phyloP scores from a whole-genome alignment of 2,329 filamentous ascomycete species.

The Exophiala xenobiotica region DNA sequence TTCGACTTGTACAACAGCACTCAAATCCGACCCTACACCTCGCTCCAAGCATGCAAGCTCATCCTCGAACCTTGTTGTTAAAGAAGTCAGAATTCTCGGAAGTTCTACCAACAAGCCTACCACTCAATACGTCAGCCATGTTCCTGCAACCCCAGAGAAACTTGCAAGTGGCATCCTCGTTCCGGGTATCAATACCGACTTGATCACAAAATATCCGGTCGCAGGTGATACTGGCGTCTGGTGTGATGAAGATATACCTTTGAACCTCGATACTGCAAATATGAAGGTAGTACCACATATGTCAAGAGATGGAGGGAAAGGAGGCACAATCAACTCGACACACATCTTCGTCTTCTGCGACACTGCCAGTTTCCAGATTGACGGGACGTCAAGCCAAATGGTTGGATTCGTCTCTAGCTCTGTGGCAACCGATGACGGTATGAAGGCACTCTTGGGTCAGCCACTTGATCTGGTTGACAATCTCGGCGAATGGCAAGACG shows the following conservation, averaged over 20 bases:
- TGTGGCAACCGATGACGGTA: slow-evolving; percentile 33
- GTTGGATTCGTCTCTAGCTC: slow-evolving; percentile 36
- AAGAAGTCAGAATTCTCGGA: slow-evolving; percentile 28
- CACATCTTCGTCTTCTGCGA: slow-evolving; percentile 37
- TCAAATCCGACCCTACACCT: background rate
- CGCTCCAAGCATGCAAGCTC: background rate
- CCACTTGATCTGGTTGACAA: slow-evolving; percentile 33
- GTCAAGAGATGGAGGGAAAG: slow-evolving; percentile 36
- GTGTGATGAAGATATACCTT: slow-evolving; percentile 20
- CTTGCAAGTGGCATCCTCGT: slow-evolving; percentile 28
- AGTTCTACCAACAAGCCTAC: slow-evolving; percentile 30
- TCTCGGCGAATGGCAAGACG: slow-evolving; percentile 35
- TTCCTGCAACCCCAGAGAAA: slow-evolving; percentile 21
- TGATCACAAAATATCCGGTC: slow-evolving; percentile 32
- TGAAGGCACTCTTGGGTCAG: slow-evolving; percentile 32
- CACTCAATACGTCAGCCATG: slow-evolving; percentile 33
- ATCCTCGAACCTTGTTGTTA: slow-evolving; percentile 22
- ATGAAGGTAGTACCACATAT: slow-evolving; percentile 32
- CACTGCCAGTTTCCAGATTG: slow-evolving; percentile 33
- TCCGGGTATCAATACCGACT: slow-evolving; percentile 32
- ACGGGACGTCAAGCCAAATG: slow-evolving; percentile 30
- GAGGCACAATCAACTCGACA: slow-evolving; percentile 35
- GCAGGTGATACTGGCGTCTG: slow-evolving; percentile 32
- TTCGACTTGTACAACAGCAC: background rate
- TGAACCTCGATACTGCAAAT: slow-evolving; percentile 10